A percentile compares a stretch with the other conserved stretches of the same genome.
phyloP scores from a whole-genome alignment of 2,329 filamentous ascomycete species.

The Sarocladium strictum region DNA sequence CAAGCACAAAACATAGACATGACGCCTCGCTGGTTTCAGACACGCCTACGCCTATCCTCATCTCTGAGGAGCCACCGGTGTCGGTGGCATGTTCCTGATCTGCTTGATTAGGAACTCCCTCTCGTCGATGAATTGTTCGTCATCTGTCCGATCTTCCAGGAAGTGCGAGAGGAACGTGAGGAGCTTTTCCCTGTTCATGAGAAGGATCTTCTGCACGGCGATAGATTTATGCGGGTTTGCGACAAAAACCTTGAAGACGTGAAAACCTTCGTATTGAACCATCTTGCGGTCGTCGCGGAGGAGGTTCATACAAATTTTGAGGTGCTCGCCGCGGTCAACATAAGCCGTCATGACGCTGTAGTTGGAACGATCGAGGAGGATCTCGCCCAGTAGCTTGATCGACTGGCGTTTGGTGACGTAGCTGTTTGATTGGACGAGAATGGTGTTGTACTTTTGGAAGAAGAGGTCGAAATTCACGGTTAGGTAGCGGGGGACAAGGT shows the following conservation, averaged over 20 bases:
- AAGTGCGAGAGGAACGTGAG: conserved; percentile 86
- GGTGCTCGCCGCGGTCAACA: conserved; percentile 88
- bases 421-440: conserved; percentile 83
- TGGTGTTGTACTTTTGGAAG: conserved; percentile 83
- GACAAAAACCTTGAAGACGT: conserved; percentile 99
- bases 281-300: conserved; percentile 93
- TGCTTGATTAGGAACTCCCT: conserved; percentile 95
- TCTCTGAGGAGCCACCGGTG: conserved; percentile 47
- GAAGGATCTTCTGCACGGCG: conserved; percentile 87
- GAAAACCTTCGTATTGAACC: conserved; percentile 99
- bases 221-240: conserved; percentile 98
- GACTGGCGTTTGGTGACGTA: conserved; percentile 98
- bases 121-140: conserved; percentile 98
- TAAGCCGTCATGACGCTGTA: conserved; percentile 98
- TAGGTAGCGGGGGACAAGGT: conserved; percentile 81
- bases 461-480: conserved; percentile 88
- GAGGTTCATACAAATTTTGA: conserved; percentile 98
- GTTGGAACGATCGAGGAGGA: conserved; percentile 89
- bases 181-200: conserved; percentile 92
- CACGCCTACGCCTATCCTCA: conserved; percentile 15
- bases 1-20: conserved; percentile 2
- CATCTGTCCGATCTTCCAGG: conserved; percentile 88
- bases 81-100: conserved; percentile 64
- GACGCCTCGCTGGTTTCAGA: not conserved
- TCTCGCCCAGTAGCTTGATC: conserved; percentile 93